Conservation (phyloP, 495 filamentous ascomycete genomes). For the Penicillium silybi region DNA sequence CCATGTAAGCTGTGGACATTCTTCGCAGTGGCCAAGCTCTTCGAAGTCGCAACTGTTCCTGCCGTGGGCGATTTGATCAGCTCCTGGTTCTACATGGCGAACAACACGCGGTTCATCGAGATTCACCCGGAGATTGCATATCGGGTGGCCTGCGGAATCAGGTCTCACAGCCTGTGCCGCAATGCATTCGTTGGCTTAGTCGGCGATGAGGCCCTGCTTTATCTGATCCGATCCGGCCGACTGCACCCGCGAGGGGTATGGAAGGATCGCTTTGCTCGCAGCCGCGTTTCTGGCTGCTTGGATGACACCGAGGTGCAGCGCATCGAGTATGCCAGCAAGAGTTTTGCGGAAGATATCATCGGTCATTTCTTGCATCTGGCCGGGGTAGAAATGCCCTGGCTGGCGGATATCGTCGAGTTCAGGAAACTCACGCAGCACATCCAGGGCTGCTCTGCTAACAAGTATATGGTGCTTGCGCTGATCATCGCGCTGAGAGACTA, state of each 20-base stretch:
- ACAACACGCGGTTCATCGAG: slow-evolving; percentile 45
- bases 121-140: slow-evolving; percentile 44
- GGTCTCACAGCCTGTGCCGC: slow-evolving; percentile 34
- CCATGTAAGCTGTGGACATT: slow-evolving; percentile 63
- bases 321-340: slow-evolving; percentile 49
- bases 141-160: slow-evolving; percentile 41
- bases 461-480: slow-evolving; percentile 8
- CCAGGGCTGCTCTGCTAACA: slow-evolving; percentile 8
- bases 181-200: slow-evolving; percentile 48
- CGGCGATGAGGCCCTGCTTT: slow-evolving; percentile 42
- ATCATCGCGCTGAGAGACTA: slow-evolving; percentile 24
- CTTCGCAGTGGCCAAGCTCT: slow-evolving; percentile 54
- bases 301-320: slow-evolving; percentile 45
- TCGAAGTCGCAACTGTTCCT: slow-evolving; percentile 43
- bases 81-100: slow-evolving; percentile 43
- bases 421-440: slow-evolving; percentile 15
- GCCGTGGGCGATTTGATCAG: slow-evolving; percentile 35
- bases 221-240: slow-evolving; percentile 15
- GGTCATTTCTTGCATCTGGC: slow-evolving; percentile 32
- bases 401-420: slow-evolving; percentile 28
- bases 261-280: slow-evolving; percentile 9
- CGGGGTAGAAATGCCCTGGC: slow-evolving; percentile 40
- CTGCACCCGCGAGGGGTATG: slow-evolving; percentile 8
- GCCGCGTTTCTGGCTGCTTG: slow-evolving; percentile 31
- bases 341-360: slow-evolving; percentile 35